Conservation (phyloP, 805 yeast genomes). For the Wickerhamiella lipophila region DNA sequence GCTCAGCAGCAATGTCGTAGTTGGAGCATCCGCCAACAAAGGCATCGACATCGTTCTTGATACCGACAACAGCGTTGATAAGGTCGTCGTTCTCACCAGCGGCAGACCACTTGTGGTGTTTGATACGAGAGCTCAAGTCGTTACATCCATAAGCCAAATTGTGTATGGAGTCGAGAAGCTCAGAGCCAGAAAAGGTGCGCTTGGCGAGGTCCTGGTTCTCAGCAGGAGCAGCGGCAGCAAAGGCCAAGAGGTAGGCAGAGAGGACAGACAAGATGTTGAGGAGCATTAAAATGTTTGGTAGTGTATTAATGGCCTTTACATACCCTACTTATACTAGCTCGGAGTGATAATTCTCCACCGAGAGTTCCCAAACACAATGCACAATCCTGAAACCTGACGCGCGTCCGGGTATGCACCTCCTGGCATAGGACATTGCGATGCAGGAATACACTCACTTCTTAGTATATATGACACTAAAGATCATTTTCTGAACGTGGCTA, state of each 20-base stretch:
- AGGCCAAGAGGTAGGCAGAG: constrained; percentile 9
- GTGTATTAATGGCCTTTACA: not conserved
- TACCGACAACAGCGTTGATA: not conserved
- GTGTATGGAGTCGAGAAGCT: not conserved
- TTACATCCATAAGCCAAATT: not conserved
- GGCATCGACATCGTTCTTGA: not conserved
- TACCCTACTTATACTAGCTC: not conserved
- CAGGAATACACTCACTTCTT: too few species aligned
- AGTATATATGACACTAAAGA: too few species aligned
- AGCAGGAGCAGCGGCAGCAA: constrained; percentile 8
- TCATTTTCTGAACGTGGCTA: too few species aligned
- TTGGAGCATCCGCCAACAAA: not conserved
- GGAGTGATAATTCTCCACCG: not conserved
- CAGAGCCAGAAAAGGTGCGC: constrained; percentile 1
- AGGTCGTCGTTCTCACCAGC: not conserved
- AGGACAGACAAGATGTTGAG: constrained; percentile 5
- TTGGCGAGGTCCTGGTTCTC: not conserved
- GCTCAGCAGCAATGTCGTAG: not conserved
- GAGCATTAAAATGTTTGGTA: not conserved
- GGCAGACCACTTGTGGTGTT: constrained; percentile 1
- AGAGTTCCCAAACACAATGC: not conserved
- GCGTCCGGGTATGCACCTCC: not conserved
- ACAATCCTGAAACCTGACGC: too few species aligned
- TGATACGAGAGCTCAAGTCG: not conserved
- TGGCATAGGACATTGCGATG: not conserved